Conservation (phyloP, 148 eudicot species). For the Rhododendron ovatum region DNA sequence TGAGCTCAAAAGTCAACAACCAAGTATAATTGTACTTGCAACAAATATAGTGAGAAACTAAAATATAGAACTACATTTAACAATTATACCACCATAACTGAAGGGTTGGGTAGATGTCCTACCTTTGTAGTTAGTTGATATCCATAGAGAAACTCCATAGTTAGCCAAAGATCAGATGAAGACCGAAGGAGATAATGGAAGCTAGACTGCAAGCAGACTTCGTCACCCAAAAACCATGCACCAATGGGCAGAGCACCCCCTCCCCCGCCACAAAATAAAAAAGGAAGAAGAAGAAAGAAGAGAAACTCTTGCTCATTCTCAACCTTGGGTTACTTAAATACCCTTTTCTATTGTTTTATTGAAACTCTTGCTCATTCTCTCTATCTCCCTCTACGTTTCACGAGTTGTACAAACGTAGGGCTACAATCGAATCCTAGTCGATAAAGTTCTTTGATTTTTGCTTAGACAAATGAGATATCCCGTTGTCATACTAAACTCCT, state of each 20-base stretch:
- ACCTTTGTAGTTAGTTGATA: neutral
- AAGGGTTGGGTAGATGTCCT: neutral
- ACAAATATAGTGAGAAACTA: neutral
- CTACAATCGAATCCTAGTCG: neutral
- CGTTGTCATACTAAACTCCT: neutral
- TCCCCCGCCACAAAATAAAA: neutral
- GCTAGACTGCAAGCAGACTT: neutral
- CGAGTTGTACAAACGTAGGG: neutral
- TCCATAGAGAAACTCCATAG: neutral
- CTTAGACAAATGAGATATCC: neutral
- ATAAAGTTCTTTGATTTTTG: neutral
- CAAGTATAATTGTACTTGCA: neutral
- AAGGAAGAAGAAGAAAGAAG: neutral
- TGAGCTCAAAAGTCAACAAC: neutral
- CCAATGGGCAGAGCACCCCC: neutral
- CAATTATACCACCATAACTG: neutral
- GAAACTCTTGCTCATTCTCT: neutral
- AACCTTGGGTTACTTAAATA: neutral
- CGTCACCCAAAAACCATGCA: neutral
- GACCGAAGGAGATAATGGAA: neutral
- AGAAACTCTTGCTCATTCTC: neutral
- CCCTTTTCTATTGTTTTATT: neutral
- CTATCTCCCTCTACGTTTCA: neutral
- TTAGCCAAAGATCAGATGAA: neutral
- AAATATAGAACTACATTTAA: neutral